phyloP scores from a whole-genome alignment of 1,284 basidiomycete species.

The Sporisorium iseilematis-ciliati region DNA sequence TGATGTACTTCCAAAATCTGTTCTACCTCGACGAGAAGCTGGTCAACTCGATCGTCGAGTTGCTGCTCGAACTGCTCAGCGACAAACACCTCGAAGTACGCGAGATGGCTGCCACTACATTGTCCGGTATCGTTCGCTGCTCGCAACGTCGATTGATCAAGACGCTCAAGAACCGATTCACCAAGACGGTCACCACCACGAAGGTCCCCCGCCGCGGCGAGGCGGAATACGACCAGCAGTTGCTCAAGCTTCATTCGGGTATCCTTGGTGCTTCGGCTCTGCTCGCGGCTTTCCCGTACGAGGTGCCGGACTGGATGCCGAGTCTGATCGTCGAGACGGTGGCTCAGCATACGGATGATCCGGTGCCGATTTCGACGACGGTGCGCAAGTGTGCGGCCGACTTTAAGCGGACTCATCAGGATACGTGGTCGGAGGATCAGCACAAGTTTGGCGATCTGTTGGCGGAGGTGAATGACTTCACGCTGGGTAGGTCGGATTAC shows the following conservation, averaged over 20 bases:
- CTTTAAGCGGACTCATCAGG: conserved; percentile 78
- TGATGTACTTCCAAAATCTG: conserved; percentile 68
- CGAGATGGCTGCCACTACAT: conserved; percentile 72
- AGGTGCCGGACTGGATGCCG: conserved; percentile 86
- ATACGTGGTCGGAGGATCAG: conserved; percentile 93
- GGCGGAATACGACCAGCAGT: conserved; percentile 79
- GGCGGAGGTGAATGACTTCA: conserved; percentile 65
- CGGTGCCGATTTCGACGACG: conserved; percentile 89
- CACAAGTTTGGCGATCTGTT: conserved; percentile 80
- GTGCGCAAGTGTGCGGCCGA: conserved; percentile 89
- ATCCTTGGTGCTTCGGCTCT: conserved; percentile 87
- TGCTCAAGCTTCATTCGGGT: conserved; percentile 86
- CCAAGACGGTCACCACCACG: conserved; percentile 71
- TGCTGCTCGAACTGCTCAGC: conserved; percentile 59
- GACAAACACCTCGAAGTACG: conserved; percentile 67
- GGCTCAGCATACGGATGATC: conserved; percentile 86
- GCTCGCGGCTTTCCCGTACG: conserved; percentile 85
- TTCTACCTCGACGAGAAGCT: conserved; percentile 57
- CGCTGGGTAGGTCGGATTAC: conserved; percentile 65
- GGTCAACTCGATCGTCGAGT: conserved; percentile 54
- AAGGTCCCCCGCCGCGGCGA: conserved; percentile 71
- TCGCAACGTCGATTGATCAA: conserved; percentile 90
- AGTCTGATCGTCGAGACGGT: conserved; percentile 76
- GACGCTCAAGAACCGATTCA: conserved; percentile 73
- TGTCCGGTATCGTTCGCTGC: conserved; percentile 90